Base-by-base conservation (phyloP, 2,329 filamentous ascomycete genomes). In the Lachnellula suecica region DNA sequence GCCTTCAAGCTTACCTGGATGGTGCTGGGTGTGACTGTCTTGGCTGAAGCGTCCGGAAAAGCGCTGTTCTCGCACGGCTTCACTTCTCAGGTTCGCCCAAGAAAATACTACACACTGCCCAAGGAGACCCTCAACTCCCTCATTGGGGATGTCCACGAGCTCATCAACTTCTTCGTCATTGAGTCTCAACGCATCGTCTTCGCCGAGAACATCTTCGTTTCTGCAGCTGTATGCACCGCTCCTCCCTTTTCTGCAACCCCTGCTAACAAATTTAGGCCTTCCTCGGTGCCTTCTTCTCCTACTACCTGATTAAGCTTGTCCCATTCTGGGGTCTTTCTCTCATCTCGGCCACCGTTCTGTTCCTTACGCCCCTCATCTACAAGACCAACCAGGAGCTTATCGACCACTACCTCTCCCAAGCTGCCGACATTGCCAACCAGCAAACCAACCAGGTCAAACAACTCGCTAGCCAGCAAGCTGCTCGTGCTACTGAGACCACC, bases 141-240 rank as follows among this genome's bases (percentile, higher is more conserved):
- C 58, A 79, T 85, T 61, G 82, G 81, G 51, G 85, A 88, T 59
- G 73, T 84, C 37, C 81, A 87, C 64, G 84, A 88, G 71, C 77
- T 88, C 54, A 70, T 85, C 72, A 88, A 88, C 77, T 88, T 88
- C 70, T 84, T 88, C 62, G 76, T 87, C 56, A 86, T 88, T 52
- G 85, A 88, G 73, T 74, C 78, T 46, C 85, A 88, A 74, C 79
- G 84, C 56, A 81, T 88, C 59, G 65, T 88, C 51, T 88, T 84
- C 59, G 84, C 79, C 40, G 85, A 88, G 77, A 88, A 87, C 62
- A 69, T 88, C 52, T 70, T 72, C 57, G 79, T 75, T 51, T 87
- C 85, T 20, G 70, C 72, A 63, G 77, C 75, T 60, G 84, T 87
- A 76, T 70, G 83, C 74, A 49, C 41, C 42, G 23, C 41, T 44